Conservation (phyloP, 1,139 yeast genomes). For the Magnusiomyces fungicola region DNA sequence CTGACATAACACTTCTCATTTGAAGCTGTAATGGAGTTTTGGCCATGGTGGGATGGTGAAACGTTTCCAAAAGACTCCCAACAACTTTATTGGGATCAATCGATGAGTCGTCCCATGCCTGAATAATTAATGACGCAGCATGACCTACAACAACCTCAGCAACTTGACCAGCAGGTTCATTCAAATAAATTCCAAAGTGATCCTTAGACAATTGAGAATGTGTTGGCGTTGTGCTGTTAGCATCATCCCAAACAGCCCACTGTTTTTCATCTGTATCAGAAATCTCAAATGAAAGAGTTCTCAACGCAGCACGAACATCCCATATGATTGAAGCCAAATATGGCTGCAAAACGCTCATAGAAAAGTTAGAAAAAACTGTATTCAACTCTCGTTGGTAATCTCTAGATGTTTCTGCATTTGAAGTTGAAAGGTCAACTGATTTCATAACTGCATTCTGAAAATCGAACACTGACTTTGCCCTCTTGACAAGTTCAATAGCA, state of each 20-base stretch:
- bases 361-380: constrained; percentile 18
- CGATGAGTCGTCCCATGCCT: constrained; percentile 22
- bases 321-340: constrained; percentile 21
- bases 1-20: constrained; percentile 19
- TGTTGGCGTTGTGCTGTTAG: constrained; percentile 22
- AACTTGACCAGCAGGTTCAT: constrained; percentile 41
- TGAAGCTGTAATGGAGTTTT: constrained; percentile 19
- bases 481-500: neutral
- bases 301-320: constrained; percentile 17
- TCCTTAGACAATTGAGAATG: constrained; percentile 26
- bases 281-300: constrained; percentile 14
- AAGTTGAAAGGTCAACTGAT: no score
- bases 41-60: constrained; percentile 23
- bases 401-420: no score
- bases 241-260: constrained; percentile 23
- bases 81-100: constrained; percentile 17
- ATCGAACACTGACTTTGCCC: constrained; percentile 13
- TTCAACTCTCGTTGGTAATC: neutral
- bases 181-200: constrained; percentile 24
- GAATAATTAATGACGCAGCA: constrained; percentile 43
- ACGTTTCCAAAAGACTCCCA: constrained; percentile 19
- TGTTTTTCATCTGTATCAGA: constrained; percentile 24
- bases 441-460: constrained; percentile 6
- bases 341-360: constrained; percentile 24
- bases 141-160: constrained; percentile 46